Evolutionary conservation across 352 stramenopile species (phyloP).

Genomic region (Phytopythium delawarense): DNA sequence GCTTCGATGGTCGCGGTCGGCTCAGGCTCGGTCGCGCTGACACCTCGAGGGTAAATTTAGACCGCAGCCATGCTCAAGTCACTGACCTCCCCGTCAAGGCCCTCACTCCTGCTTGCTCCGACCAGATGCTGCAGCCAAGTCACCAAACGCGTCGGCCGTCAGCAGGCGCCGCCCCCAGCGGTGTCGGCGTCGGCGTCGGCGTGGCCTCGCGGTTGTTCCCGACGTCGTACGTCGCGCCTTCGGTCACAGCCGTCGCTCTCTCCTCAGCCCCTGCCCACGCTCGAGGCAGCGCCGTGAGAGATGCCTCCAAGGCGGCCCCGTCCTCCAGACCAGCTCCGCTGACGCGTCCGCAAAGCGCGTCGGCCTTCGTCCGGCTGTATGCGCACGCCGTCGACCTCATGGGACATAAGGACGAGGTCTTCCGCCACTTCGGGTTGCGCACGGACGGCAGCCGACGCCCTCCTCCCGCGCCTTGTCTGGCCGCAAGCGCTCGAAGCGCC

Average conservation of each 20-base stretch:
- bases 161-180: not conserved
- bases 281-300: not conserved
- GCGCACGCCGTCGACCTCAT: slow-evolving; percentile 46
- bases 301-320: not conserved
- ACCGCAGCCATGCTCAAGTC: not conserved
- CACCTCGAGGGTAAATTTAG: slow-evolving; percentile 1
- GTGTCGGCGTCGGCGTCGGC: slow-evolving; percentile 1
- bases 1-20: not conserved
- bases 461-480: not conserved
- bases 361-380: slow-evolving; percentile 51
- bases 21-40: not conserved
- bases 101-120: not conserved
- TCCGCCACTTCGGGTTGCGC: slow-evolving; percentile 50
- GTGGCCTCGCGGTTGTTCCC: slow-evolving; percentile 4
- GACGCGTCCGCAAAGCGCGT: slow-evolving; percentile 1
- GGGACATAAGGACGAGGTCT: slow-evolving; percentile 56
- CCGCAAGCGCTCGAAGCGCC: not conserved
- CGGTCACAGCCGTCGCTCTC: slow-evolving; percentile 1
- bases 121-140: not conserved
- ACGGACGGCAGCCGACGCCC: slow-evolving; percentile 5
- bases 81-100: no score
- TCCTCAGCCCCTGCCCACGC: no score
- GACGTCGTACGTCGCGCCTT: slow-evolving; percentile 3
- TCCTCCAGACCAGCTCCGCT: slow-evolving; percentile 3
- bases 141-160: not conserved